Evolutionary conservation across 495 filamentous ascomycete species (phyloP).

Genomic region (Podospora anserina): DNA sequence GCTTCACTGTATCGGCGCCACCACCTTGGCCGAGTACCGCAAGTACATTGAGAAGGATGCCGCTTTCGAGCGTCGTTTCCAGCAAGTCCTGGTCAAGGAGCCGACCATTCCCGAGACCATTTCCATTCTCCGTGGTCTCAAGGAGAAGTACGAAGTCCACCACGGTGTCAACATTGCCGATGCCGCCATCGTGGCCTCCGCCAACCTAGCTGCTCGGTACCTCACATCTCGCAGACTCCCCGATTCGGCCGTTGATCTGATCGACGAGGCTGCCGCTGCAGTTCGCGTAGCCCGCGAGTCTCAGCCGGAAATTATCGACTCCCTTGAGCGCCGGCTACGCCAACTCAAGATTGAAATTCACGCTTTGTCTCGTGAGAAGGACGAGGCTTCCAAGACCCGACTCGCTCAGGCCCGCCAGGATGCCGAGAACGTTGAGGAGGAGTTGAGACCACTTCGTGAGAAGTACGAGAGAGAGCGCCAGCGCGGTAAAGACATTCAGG

Average conservation of each 20-base stretch:
- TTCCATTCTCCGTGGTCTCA: constrained; percentile 93
- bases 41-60: constrained; percentile 99
- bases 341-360: constrained; percentile 97
- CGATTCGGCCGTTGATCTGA: constrained; percentile 92
- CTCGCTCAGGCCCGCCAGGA: constrained; percentile 80
- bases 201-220: constrained; percentile 85
- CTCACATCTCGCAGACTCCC: constrained; percentile 86
- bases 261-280: constrained; percentile 94
- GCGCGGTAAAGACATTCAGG: constrained; percentile 85
- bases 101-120: constrained; percentile 84
- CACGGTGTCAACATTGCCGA: constrained; percentile 96
- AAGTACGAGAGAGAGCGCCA: constrained; percentile 92
- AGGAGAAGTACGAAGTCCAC: constrained; percentile 96
- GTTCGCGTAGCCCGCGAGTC: constrained; percentile 93
- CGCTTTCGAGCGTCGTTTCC: constrained; percentile 96
- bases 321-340: constrained; percentile 77
- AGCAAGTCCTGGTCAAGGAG: constrained; percentile 95
- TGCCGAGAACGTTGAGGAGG: constrained; percentile 86
- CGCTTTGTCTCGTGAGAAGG: constrained; percentile 87
- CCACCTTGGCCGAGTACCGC: constrained; percentile 89
- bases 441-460: constrained; percentile 84
- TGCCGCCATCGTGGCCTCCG: constrained; percentile 84
- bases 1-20: constrained; percentile 96
- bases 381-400: constrained; percentile 82
- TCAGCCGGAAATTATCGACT: constrained; percentile 91